Evolutionary conservation across 768 basidiomycete genomes (phyloP).

Genomic region (Leccinum longicurvipes): DNA sequence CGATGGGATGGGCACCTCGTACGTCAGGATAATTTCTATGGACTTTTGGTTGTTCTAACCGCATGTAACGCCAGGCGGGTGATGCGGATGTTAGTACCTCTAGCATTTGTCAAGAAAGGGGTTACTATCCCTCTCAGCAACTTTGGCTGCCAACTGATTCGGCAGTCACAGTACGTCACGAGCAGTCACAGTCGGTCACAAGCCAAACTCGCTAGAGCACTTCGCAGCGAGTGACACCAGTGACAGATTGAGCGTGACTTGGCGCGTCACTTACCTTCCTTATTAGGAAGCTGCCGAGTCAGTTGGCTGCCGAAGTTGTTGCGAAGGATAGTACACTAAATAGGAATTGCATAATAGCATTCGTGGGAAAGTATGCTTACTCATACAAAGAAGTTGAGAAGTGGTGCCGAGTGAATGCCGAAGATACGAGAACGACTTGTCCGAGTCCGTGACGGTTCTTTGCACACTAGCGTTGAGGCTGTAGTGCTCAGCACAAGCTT

Average conservation of each 20-base stretch:
- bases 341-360: slow-evolving; percentile 14
- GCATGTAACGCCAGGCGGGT: slow-evolving; percentile 15
- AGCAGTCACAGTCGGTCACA: neutral
- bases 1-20: slow-evolving; percentile 70
- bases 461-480: slow-evolving; percentile 15
- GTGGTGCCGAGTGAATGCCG: slow-evolving; percentile 25
- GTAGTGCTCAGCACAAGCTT: neutral
- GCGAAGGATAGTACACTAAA: slow-evolving; percentile 7
- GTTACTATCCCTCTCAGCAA: neutral
- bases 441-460: slow-evolving; percentile 15
- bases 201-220: neutral
- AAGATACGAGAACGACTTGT: slow-evolving; percentile 21
- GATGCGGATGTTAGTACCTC: neutral
- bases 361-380: slow-evolving; percentile 25
- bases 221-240: neutral
- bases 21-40: slow-evolving; percentile 9
- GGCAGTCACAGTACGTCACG: neutral
- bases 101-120: neutral
- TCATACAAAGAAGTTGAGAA: slow-evolving; percentile 14
- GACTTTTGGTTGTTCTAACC: neutral
- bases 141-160: neutral
- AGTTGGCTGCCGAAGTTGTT: neutral
- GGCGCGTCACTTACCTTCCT: neutral
- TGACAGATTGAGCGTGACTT: neutral
- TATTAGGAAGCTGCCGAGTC: neutral